phyloP scores from a whole-genome alignment of 305 asterid species.

The Striga hermonthica region DNA sequence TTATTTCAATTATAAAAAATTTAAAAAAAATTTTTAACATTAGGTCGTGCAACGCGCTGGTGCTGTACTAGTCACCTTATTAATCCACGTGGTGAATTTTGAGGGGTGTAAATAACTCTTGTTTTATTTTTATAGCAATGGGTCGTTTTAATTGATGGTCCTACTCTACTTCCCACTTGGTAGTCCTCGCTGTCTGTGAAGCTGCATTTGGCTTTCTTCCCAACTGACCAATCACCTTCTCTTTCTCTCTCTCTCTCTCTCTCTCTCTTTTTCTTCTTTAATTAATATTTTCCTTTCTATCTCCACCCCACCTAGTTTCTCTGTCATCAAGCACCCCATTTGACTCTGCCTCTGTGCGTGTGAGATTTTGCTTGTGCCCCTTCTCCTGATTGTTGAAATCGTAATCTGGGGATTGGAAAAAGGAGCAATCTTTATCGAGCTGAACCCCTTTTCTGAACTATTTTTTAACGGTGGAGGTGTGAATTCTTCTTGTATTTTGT shows the following conservation, averaged over 20 bases:
- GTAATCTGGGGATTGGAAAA: conserved; percentile 27
- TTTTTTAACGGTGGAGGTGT: conserved; percentile 31
- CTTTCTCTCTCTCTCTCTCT: not conserved
- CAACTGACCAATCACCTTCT: conserved; percentile 36
- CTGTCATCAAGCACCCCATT: conserved; percentile 38
- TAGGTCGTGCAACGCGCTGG: too few species aligned
- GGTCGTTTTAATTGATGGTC: conserved; percentile 34
- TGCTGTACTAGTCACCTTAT: too few species aligned
- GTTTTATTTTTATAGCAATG: conserved; percentile 10
- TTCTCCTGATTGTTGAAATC: conserved; percentile 23
- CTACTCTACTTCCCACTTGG: conserved; percentile 39
- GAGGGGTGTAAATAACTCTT: too few species aligned
- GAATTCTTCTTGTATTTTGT: conserved; percentile 28
- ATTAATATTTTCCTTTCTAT: not conserved
- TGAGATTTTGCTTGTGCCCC: not conserved
- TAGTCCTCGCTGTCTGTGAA: conserved; percentile 39
- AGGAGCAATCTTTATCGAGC: conserved; percentile 29
- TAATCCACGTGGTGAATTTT: too few species aligned
- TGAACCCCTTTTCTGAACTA: conserved; percentile 1
- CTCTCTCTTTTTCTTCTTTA: not conserved
- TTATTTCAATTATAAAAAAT: too few species aligned
- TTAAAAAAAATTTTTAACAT: too few species aligned
- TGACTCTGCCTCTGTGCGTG: conserved; percentile 32
- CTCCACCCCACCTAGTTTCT: conserved; percentile 24
- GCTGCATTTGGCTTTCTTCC: conserved; percentile 37